These are phyloP conservation scores for Begonia peltatifolia DNA, from an alignment of 306 rosid species.

Conservation along the genomic window DNA sequence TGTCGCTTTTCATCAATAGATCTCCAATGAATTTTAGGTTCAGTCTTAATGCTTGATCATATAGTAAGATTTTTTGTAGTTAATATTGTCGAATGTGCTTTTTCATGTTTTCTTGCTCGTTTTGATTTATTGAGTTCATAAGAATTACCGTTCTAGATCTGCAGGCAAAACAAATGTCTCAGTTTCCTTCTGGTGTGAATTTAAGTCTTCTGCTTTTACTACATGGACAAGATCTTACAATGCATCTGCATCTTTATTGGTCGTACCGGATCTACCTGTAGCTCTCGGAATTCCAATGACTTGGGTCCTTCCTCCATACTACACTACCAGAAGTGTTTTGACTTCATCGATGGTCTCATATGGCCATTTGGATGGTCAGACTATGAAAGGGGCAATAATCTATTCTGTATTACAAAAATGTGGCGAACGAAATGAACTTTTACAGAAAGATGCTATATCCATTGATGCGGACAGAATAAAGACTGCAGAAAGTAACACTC, in stretches of 20 bases:
- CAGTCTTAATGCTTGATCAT: too few species aligned
- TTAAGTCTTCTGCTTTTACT: slow-evolving; percentile 32
- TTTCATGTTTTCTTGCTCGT: too few species aligned
- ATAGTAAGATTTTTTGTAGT: too few species aligned
- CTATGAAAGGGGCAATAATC: slow-evolving; percentile 41
- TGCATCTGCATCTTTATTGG: slow-evolving; percentile 57
- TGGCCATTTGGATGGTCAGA: slow-evolving; percentile 38
- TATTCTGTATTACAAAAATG: slow-evolving; percentile 48
- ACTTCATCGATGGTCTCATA: slow-evolving; percentile 48
- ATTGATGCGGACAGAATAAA: slow-evolving; percentile 63
- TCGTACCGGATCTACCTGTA: slow-evolving; percentile 75
- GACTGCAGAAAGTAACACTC: slow-evolving; percentile 51
- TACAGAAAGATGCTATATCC: slow-evolving; percentile 51
- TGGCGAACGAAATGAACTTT: slow-evolving; percentile 36
- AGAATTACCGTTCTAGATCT: slow-evolving; percentile 31
- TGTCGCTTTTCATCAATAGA: too few species aligned
- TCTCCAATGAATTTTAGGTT: too few species aligned
- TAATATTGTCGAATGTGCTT: too few species aligned
- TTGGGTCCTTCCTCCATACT: slow-evolving; percentile 92
- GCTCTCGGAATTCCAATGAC: slow-evolving; percentile 83
- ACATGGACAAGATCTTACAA: slow-evolving; percentile 34
- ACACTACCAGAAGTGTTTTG: slow-evolving; percentile 49
- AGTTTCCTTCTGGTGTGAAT: slow-evolving; percentile 64
- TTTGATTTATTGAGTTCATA: too few species aligned
- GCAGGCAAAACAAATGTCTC: slow-evolving; percentile 64